Evolutionary conservation across 2,329 filamentous ascomycete species (phyloP).

Genomic region (Colletotrichum godetiae): DNA sequence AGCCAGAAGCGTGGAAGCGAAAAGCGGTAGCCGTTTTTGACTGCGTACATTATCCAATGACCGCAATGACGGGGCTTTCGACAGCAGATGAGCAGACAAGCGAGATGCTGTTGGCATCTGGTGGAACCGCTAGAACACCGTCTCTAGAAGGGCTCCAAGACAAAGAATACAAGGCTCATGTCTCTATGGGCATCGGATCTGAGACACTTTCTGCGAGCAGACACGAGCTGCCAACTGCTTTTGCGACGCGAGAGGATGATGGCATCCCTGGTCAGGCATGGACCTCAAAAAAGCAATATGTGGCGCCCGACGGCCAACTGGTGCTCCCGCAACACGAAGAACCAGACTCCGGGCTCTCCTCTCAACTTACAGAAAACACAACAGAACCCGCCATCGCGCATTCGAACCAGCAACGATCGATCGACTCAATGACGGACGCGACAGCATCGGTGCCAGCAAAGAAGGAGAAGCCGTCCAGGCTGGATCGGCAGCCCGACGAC

Average conservation of each 20-base stretch:
- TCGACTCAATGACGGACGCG: not conserved
- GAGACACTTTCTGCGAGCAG: slow-evolving; percentile 28
- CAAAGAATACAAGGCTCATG: not conserved
- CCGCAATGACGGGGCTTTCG: not conserved
- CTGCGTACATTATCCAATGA: not conserved
- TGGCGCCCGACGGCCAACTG: not conserved
- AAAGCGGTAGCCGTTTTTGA: not conserved
- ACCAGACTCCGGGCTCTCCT: not conserved
- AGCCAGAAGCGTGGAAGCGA: not conserved
- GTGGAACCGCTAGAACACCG: not conserved
- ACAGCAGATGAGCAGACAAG: not conserved
- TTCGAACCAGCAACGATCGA: not conserved
- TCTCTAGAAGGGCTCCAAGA: not conserved
- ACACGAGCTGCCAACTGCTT: not conserved
- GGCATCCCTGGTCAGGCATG: slow-evolving; percentile 5
- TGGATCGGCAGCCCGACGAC: not conserved
- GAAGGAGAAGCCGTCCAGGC: not conserved
- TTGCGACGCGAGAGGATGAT: not conserved
- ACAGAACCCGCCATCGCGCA: not conserved
- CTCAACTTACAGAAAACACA: not conserved
- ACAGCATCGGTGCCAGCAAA: not conserved
- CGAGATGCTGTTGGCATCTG: not conserved
- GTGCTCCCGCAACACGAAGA: not conserved
- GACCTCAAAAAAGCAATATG: not conserved
- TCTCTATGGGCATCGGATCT: not conserved